These are phyloP conservation scores for Trypanosoma vivax DNA, from an alignment of 208 protist species.

Conservation along the genomic window DNA sequence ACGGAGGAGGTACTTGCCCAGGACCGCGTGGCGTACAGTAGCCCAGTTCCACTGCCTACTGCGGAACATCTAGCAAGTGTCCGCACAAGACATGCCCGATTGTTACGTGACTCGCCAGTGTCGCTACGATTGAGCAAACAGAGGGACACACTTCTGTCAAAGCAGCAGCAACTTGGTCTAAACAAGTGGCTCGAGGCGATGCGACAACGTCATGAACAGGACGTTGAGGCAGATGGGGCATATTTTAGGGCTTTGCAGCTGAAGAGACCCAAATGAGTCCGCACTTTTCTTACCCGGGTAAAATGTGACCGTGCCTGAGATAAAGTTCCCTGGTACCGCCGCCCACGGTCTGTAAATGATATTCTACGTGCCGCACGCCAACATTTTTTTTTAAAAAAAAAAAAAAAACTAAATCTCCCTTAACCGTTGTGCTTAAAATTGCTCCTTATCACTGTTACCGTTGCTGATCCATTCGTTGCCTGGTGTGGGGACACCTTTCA, in stretches of 20 bases:
- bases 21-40: conserved; percentile 35
- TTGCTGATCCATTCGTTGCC: no score
- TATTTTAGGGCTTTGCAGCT: conserved; percentile 19
- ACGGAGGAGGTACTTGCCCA: conserved; percentile 21
- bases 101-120: conserved; percentile 28
- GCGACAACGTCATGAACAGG: conserved; percentile 5
- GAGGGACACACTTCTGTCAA: conserved; percentile 22
- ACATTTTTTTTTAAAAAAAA: no score
- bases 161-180: conserved; percentile 40
- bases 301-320: background rate
- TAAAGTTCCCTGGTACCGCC: no score
- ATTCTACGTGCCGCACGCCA: no score
- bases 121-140: conserved; percentile 26
- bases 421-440: no score
- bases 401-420: no score
- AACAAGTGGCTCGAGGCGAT: conserved; percentile 22
- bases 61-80: conserved; percentile 33
- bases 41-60: conserved; percentile 52
- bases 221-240: conserved; percentile 9
- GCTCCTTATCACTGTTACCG: background rate
- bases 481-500: no score
- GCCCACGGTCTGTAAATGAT: no score
- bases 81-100: conserved; percentile 24
- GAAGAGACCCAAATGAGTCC: no score
- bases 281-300: background rate